Conservation (phyloP, 768 basidiomycete genomes). For the Leucosporidium yakuticum region DNA sequence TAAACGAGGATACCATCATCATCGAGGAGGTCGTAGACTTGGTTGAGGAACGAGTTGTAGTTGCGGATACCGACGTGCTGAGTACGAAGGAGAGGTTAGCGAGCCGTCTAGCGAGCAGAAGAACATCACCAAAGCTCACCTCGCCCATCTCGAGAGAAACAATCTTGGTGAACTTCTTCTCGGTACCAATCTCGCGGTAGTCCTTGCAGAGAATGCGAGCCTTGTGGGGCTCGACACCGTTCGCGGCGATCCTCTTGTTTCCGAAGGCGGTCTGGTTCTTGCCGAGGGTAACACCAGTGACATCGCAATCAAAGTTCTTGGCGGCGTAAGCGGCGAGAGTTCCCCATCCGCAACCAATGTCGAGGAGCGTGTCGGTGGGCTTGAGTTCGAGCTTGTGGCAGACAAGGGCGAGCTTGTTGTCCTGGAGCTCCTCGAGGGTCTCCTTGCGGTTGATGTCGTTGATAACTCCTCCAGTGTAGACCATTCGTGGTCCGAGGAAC, state of each 20-base stretch:
- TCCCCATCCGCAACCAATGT: constrained; percentile 74
- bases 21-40: constrained; percentile 87
- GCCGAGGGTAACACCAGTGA: constrained; percentile 87
- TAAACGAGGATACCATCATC: constrained; percentile 91
- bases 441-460: constrained; percentile 63
- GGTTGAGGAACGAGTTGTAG: constrained; percentile 77
- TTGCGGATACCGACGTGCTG: constrained; percentile 92
- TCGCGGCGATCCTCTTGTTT: constrained; percentile 73
- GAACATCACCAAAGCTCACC: constrained; percentile 46
- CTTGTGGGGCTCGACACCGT: constrained; percentile 64
- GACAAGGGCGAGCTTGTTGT: constrained; percentile 93
- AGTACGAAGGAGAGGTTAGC: neutral
- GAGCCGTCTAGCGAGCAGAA: neutral
- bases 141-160: constrained; percentile 98
- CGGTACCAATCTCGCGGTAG: constrained; percentile 78
- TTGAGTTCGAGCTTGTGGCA: constrained; percentile 89
- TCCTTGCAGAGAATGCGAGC: constrained; percentile 90
- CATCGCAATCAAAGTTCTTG: constrained; percentile 95
- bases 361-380: constrained; percentile 61
- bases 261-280: constrained; percentile 90
- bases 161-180: constrained; percentile 80
- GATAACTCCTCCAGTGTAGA: constrained; percentile 93
- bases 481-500: constrained; percentile 94
- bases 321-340: constrained; percentile 89
- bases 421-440: constrained; percentile 88